These are phyloP conservation scores for Zalaria sp. DNA, from an alignment of 2,329 filamentous ascomycete genomes.

Conservation along the genomic window DNA sequence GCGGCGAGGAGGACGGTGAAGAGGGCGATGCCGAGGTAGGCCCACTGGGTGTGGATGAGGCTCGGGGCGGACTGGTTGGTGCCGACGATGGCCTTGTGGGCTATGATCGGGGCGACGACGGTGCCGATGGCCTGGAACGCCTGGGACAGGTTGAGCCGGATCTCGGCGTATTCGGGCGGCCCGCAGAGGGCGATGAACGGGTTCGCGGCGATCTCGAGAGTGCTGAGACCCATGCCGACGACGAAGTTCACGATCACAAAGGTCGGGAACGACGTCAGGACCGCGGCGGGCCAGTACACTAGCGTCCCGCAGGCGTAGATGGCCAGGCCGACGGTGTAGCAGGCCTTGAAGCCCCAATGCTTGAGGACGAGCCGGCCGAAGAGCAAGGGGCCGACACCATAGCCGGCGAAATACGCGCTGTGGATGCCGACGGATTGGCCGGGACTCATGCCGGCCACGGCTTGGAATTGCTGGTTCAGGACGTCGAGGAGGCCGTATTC, in stretches of 20 bases:
- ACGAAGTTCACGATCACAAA: constrained; percentile 51
- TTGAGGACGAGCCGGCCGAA: constrained; percentile 47
- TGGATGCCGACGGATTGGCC: constrained; percentile 54
- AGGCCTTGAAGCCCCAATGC: constrained; percentile 47
- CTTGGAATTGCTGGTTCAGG: constrained; percentile 57
- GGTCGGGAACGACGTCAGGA: constrained; percentile 45
- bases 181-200: constrained; percentile 50
- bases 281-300: constrained; percentile 51
- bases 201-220: constrained; percentile 46
- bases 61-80: constrained; percentile 32
- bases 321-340: constrained; percentile 44
- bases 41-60: constrained; percentile 49
- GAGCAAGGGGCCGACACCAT: constrained; percentile 54
- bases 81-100: constrained; percentile 42
- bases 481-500: constrained; percentile 78
- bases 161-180: constrained; percentile 44
- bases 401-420: constrained; percentile 57
- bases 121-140: constrained; percentile 47
- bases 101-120: constrained; percentile 44
- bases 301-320: constrained; percentile 50
- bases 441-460: constrained; percentile 45
- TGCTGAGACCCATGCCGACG: constrained; percentile 44
- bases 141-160: constrained; percentile 46
- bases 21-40: constrained; percentile 48
- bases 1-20: constrained; percentile 46